Conservation (phyloP, 768 basidiomycete genomes). For the Royoungia palumana region DNA sequence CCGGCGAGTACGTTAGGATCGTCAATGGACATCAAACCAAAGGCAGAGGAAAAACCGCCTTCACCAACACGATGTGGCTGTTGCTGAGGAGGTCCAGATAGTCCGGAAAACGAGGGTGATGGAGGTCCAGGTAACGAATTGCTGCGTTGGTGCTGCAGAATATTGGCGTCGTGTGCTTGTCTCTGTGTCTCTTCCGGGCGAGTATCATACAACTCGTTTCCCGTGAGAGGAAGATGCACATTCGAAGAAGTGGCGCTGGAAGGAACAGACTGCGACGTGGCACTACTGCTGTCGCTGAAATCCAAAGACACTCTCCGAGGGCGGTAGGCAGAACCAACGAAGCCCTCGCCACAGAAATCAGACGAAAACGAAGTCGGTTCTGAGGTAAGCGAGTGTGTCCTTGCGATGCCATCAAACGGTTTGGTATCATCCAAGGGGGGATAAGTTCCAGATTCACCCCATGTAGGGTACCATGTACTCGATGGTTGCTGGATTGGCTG, state of each 20-base stretch:
- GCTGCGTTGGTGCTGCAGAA: slow-evolving; percentile 17
- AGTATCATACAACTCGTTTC: slow-evolving; percentile 27
- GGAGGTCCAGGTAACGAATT: slow-evolving; percentile 16
- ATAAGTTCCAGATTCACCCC: slow-evolving; percentile 26
- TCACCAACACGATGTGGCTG: slow-evolving; percentile 25
- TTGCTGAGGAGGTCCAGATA: slow-evolving; percentile 10
- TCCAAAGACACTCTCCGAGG: slow-evolving; percentile 35
- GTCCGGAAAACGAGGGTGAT: slow-evolving; percentile 2
- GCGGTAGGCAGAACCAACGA: slow-evolving; percentile 27
- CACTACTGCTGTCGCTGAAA: slow-evolving; percentile 44
- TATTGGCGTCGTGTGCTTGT: slow-evolving; percentile 12
- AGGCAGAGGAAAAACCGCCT: slow-evolving; percentile 55
- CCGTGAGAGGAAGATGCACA: slow-evolving; percentile 46
- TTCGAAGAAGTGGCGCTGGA: slow-evolving; percentile 54
- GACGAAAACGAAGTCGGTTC: slow-evolving; percentile 22
- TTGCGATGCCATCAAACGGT: slow-evolving; percentile 17
- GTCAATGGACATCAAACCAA: slow-evolving; percentile 75
- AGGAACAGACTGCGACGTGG: slow-evolving; percentile 42
- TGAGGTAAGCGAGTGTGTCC: slow-evolving; percentile 20
- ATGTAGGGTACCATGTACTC: slow-evolving; percentile 22
- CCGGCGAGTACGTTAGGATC: slow-evolving; percentile 68
- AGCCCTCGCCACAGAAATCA: slow-evolving; percentile 15
- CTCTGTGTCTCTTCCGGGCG: slow-evolving; percentile 27
- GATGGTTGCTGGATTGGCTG: slow-evolving; percentile 18
- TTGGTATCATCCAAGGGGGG: slow-evolving; percentile 30